These are phyloP conservation scores for Solanum paucissectum DNA, from an alignment of 257 asterid species.

Conservation along the genomic window DNA sequence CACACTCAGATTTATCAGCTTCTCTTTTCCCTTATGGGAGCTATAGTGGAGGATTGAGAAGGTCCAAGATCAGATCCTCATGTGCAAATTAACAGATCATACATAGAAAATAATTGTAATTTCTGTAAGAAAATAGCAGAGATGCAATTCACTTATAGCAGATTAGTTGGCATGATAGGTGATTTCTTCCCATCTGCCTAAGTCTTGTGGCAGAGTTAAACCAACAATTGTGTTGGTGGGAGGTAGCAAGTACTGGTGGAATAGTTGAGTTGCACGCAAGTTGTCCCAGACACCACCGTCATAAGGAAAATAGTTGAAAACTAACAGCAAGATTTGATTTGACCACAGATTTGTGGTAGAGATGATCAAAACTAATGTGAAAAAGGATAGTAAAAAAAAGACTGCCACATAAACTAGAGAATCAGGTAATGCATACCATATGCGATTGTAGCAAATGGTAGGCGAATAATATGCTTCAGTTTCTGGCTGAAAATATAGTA, in stretches of 20 bases:
- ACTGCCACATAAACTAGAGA: background rate
- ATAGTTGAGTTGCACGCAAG: background rate
- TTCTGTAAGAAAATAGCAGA: background rate
- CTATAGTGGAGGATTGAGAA: background rate
- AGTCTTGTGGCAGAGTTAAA: background rate
- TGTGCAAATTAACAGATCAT: background rate
- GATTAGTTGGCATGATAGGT: background rate
- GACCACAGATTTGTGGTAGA: background rate
- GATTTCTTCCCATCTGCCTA: background rate
- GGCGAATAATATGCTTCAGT: conserved; percentile 83
- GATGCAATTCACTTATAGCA: background rate
- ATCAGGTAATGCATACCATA: conserved; percentile 48
- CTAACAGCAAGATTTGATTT: background rate
- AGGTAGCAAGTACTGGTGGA: background rate
- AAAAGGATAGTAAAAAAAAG: background rate
- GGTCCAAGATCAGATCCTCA: background rate
- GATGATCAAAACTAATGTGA: background rate
- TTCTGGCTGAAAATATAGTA: conserved; percentile 96
- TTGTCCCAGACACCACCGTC: background rate
- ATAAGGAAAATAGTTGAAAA: background rate
- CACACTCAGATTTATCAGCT: background rate
- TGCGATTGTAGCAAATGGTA: conserved; percentile 78
- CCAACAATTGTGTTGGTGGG: background rate
- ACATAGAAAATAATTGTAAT: background rate
- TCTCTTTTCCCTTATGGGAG: background rate